Evolutionary conservation across 2,329 filamentous ascomycete species (phyloP).

Genomic region (Colletotrichum zoysiae): DNA sequence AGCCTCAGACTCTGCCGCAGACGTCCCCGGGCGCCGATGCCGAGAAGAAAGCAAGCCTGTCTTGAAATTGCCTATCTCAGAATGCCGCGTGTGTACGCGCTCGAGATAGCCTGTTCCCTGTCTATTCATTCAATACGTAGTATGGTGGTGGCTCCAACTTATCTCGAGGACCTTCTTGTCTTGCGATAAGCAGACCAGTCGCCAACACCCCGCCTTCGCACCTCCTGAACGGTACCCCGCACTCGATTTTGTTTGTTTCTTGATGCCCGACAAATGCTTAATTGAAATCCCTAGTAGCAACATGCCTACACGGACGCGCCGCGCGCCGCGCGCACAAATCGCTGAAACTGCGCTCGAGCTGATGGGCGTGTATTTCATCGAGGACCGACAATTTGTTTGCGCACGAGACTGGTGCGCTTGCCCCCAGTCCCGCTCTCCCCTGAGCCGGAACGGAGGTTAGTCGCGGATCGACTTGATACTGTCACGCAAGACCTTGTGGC

Average conservation of each 20-base stretch:
- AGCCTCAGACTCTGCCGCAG: background rate
- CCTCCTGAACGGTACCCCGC: background rate
- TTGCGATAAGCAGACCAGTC: background rate
- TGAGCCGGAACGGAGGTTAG: background rate
- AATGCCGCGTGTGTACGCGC: background rate
- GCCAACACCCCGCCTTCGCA: constrained; percentile 5
- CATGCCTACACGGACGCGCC: background rate
- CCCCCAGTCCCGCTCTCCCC: background rate
- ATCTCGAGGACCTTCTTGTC: background rate
- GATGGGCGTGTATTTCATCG: background rate
- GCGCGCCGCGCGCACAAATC: constrained; percentile 11
- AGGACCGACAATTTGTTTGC: constrained; percentile 18
- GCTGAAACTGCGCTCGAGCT: constrained; percentile 29
- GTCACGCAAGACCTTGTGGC: background rate
- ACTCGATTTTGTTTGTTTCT: background rate
- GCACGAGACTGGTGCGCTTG: background rate
- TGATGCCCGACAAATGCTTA: constrained; percentile 1
- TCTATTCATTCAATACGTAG: background rate
- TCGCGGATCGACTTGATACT: too few species aligned
- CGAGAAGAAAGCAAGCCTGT: constrained; percentile 8
- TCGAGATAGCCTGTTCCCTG: constrained; percentile 4
- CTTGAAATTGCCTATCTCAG: constrained; percentile 19
- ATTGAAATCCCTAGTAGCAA: background rate
- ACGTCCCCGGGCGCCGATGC: background rate
- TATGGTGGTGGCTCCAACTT: constrained; percentile 2